phyloP scores from a whole-genome alignment of 306 rosid species.

The Sphenostylis stenocarpa region DNA sequence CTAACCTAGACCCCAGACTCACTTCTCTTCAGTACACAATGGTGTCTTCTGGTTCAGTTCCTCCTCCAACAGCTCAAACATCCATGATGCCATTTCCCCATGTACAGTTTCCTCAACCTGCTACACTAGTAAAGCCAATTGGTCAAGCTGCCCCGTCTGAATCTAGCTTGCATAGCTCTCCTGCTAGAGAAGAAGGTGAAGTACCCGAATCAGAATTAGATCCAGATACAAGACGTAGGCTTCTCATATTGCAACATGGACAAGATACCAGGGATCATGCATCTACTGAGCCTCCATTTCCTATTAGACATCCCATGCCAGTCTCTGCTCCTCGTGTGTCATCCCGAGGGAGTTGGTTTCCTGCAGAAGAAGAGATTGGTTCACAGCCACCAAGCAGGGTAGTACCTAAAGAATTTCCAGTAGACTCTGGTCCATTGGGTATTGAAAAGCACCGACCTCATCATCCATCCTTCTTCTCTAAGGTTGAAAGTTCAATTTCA shows the following conservation, averaged over 20 bases:
- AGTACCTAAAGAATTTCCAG: constrained; percentile 70
- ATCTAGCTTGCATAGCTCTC: constrained; percentile 82
- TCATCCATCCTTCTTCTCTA: constrained; percentile 71
- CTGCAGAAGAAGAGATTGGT: constrained; percentile 88
- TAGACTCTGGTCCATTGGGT: constrained; percentile 68
- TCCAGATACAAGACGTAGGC: constrained; percentile 99
- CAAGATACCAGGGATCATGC: constrained; percentile 83
- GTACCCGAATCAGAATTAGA: constrained; percentile 98
- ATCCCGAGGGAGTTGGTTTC: constrained; percentile 76
- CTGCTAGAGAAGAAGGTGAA: constrained; percentile 99
- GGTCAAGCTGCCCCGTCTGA: constrained; percentile 63
- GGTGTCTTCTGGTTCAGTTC: constrained; percentile 63
- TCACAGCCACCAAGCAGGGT: constrained; percentile 60
- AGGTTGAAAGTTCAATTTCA: constrained; percentile 65
- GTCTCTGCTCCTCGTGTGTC: constrained; percentile 63
- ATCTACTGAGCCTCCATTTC: constrained; percentile 72
- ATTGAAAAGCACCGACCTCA: constrained; percentile 74
- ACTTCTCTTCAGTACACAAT: constrained; percentile 46
- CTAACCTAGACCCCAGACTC: constrained; percentile 67
- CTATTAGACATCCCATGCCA: constrained; percentile 62
- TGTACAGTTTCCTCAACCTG: constrained; percentile 57
- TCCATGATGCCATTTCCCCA: constrained; percentile 52
- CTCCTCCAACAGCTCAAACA: constrained; percentile 58
- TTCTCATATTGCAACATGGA: constrained; percentile 98
- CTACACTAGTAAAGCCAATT: constrained; percentile 58